Evolutionary conservation across 176 grass and related monocot species (phyloP).

Genomic region (Avena atlantica): DNA sequence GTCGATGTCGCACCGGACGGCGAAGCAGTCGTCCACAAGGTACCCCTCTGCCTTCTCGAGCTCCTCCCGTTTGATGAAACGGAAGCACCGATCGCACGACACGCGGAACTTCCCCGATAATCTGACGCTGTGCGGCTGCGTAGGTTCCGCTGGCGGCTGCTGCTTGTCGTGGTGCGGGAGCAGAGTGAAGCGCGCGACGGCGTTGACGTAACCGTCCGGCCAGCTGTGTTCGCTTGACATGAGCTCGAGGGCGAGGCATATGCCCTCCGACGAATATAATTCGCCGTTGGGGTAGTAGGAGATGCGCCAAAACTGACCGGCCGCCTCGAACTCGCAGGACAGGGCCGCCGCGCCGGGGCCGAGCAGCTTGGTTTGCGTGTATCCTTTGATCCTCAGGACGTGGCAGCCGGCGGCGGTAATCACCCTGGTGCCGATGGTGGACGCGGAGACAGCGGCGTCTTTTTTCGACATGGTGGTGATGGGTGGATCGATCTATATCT

Average conservation of each 20-base stretch:
- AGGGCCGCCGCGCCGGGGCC: too few species aligned
- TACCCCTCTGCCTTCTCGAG: not conserved
- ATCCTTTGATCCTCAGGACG: too few species aligned
- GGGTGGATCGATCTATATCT: too few species aligned
- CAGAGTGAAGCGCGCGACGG: not conserved
- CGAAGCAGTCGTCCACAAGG: slow-evolving; percentile 1
- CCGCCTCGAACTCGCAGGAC: too few species aligned
- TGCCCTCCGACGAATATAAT: too few species aligned
- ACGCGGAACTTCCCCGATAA: not conserved
- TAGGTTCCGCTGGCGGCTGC: not conserved
- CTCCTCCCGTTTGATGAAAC: not conserved
- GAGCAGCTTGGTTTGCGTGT: too few species aligned
- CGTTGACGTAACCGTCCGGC: not conserved
- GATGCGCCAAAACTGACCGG: too few species aligned
- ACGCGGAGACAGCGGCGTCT: too few species aligned
- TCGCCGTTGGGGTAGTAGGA: too few species aligned
- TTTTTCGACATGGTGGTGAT: too few species aligned
- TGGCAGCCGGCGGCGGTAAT: too few species aligned
- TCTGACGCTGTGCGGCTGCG: not conserved
- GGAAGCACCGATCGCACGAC: not conserved
- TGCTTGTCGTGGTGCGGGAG: not conserved
- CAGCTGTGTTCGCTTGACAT: not conserved
- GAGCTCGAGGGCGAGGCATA: not conserved
- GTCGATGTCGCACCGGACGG: not conserved
- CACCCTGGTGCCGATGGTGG: too few species aligned